Percentiles rank a stretch among this genome's conserved stretches.
Evolutionary conservation across 495 filamentous ascomycete species (phyloP).

Genomic region (Hyphodiscus hymeniophilus): DNA sequence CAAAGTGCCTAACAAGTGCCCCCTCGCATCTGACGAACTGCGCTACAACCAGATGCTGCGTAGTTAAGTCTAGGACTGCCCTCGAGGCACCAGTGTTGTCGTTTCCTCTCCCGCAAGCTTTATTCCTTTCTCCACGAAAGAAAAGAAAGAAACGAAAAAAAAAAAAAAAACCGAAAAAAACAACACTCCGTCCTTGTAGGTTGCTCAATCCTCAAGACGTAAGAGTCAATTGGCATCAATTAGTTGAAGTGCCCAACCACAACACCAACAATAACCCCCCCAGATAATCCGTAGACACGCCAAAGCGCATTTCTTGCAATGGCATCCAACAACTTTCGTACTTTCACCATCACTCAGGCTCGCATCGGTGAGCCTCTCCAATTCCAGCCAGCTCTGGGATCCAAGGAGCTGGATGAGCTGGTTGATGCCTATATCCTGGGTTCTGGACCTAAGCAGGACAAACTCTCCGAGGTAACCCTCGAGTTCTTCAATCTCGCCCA

Average conservation of each 20-base stretch:
- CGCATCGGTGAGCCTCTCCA: constrained; percentile 40
- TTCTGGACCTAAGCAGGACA: constrained; percentile 38
- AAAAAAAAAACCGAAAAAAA: no score
- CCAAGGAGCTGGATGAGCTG: constrained; percentile 43
- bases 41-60: neutral
- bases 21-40: no score
- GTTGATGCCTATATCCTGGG: constrained; percentile 43
- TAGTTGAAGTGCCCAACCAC: neutral
- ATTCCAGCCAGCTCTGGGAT: constrained; percentile 45
- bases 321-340: constrained; percentile 33
- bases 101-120: neutral
- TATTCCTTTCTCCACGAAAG: neutral
- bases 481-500: constrained; percentile 41
- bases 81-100: constrained; percentile 7
- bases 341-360: constrained; percentile 32
- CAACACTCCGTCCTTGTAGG: constrained; percentile 3
- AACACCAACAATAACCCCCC: neutral
- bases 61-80: neutral
- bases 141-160: no score
- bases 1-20: neutral
- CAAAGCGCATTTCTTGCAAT: no score
- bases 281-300: constrained; percentile 24
- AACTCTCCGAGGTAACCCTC: constrained; percentile 43
- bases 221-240: neutral
- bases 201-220: neutral